phyloP scores from a whole-genome alignment of 192 early-diverging fungal genomes.

The Spizellomyces sp. region DNA sequence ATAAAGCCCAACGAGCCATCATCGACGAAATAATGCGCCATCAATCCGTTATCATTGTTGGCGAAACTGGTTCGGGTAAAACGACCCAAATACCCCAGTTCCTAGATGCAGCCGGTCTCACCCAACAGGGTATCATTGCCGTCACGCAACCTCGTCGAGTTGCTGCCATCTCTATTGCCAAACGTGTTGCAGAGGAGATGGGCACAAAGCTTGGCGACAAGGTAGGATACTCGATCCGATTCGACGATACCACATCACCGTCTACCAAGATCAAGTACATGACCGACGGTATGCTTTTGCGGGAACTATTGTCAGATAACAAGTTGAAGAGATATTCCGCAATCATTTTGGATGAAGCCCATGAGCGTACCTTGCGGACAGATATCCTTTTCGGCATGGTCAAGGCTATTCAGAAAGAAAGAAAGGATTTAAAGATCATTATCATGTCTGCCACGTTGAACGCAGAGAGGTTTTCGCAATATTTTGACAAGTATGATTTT shows the following conservation, averaged over 20 bases:
- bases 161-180: conserved; percentile 59
- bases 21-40: conserved; percentile 39
- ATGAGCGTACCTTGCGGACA: conserved; percentile 95
- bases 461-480: conserved; percentile 87
- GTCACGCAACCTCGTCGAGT: conserved; percentile 60
- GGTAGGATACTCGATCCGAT: conserved; percentile 95
- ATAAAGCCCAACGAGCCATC: conserved; percentile 44
- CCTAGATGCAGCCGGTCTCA: conserved; percentile 68
- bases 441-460: conserved; percentile 98
- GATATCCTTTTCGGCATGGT: conserved; percentile 97
- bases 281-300: conserved; percentile 95
- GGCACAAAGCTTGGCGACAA: conserved; percentile 49
- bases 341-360: conserved; percentile 95
- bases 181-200: conserved; percentile 60
- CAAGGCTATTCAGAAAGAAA: conserved; percentile 77
- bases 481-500: conserved; percentile 75
- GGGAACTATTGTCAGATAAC: conserved; percentile 85
- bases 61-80: conserved; percentile 82
- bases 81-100: conserved; percentile 96
- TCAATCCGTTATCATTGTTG: conserved; percentile 69
- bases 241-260: conserved; percentile 85
- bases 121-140: conserved; percentile 48
- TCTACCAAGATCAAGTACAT: conserved; percentile 87
- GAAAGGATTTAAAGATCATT: conserved; percentile 83
- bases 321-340: conserved; percentile 77